Base-by-base conservation (phyloP, 2,329 filamentous ascomycete species). In the Botryotinia convoluta region DNA sequence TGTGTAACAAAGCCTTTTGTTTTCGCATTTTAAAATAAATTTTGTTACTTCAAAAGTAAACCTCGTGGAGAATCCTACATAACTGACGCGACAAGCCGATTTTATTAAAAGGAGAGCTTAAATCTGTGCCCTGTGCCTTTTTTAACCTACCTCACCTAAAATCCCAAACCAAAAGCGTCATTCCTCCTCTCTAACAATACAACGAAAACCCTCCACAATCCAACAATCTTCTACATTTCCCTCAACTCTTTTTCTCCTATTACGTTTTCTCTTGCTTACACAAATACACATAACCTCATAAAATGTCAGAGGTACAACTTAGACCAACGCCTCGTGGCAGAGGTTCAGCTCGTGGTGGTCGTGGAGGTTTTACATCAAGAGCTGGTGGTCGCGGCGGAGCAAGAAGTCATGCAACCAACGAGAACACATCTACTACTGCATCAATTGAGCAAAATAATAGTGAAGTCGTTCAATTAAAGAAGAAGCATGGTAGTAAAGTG, bases 381-480 rank as follows among this genome's bases (percentile, higher is more conserved):
- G 89, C 90, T 83, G 89, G 89, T 81, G 89, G 89, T 81, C 90
- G 92, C 84, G 92, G 92, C 80, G 87, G 88, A 81, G 22, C 48
- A 22, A 86, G 89, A 85, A 84, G 85, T 82, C 84, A 87, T 80
- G 86, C 89, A 83, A 87, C 90, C 83, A 97, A 97, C 84, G 90
- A 94, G 82, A 89, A 89, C 81, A 80, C 83, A 76, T 84, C 87
- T 81, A 88, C 91, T 81, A 85, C 88, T 80, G 86, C 85, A 78
- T 83, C 86, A 81, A 88, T 92, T 76, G 90, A 91, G 81, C 54
- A 70, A 60, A 95, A 98, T 80, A 92, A 97, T 83, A 93, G 93
- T 83, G 95, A 98, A 84, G 88, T 98, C 78, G 93, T 92, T 81
- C 90, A 97, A 84, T 90, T 98, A 82, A 97, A 97, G 89, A 94